A percentile compares a stretch with the other conserved stretches of the same genome.
Conservation (phyloP, 2,329 filamentous ascomycete species). For the Arachnomyces sp. region DNA sequence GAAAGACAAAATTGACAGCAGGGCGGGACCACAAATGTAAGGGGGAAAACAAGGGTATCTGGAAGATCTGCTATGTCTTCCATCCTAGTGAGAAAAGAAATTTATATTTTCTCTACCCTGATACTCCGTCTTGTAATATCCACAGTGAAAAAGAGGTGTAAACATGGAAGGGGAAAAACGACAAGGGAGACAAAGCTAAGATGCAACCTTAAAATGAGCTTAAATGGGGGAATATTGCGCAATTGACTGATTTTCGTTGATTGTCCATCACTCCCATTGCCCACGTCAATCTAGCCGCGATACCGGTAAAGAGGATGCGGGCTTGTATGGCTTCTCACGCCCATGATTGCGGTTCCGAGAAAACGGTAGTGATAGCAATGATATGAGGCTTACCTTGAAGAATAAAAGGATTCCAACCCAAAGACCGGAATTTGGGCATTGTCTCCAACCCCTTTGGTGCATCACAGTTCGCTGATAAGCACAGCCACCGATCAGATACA, state of each 20-base stretch:
- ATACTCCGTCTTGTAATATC: neutral
- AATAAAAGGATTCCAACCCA: constrained; percentile 86
- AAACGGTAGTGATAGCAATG: constrained; percentile 29
- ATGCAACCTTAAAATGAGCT: constrained; percentile 9
- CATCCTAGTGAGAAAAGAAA: too few relatives aligned
- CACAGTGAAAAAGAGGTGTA: neutral
- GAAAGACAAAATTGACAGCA: too few relatives aligned
- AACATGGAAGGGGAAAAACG: constrained; percentile 3
- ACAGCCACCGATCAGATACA: constrained; percentile 85
- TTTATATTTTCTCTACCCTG: too few relatives aligned
- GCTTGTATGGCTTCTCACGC: constrained; percentile 15
- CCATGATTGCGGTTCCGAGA: constrained; percentile 21
- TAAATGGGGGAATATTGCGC: constrained; percentile 19
- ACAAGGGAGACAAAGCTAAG: constrained; percentile 1
- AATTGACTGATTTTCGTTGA: constrained; percentile 1
- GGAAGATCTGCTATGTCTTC: neutral
- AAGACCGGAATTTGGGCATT: constrained; percentile 86
- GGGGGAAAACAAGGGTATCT: neutral
- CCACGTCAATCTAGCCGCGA: constrained; percentile 29
- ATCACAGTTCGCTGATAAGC: constrained; percentile 93
- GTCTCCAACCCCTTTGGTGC: constrained; percentile 89
- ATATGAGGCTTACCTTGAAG: constrained; percentile 59
- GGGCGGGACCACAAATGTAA: too few relatives aligned
- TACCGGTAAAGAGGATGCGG: constrained; percentile 21
- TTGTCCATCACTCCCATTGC: too few relatives aligned